Evolutionary conservation across 1,139 yeast species (phyloP).

Genomic region (Tardiomyces blankii): DNA sequence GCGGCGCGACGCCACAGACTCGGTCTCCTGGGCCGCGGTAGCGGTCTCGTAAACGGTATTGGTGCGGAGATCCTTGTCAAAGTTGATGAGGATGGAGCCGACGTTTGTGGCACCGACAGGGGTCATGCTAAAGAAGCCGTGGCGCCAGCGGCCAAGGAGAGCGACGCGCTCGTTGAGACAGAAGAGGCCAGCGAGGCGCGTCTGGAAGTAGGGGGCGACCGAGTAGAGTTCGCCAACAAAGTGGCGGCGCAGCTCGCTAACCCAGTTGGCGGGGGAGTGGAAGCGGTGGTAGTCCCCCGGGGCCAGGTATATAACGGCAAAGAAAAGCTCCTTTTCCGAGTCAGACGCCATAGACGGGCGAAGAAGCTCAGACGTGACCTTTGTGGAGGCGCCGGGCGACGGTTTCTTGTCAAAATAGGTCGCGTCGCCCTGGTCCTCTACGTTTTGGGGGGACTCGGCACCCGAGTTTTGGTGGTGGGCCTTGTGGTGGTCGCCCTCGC

Average conservation of each 20-base stretch:
- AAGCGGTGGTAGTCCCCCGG: conserved; percentile 98
- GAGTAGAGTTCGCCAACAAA: conserved; percentile 93
- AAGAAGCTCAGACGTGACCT: conserved; percentile 9
- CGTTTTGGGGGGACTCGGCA: not conserved
- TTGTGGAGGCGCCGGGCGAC: conserved; percentile 6
- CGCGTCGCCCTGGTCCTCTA: not conserved
- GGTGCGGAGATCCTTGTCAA: conserved; percentile 83
- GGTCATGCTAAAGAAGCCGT: conserved; percentile 97
- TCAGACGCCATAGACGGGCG: conserved; percentile 17
- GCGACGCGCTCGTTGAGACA: conserved; percentile 94
- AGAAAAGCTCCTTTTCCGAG: conserved; percentile 53
- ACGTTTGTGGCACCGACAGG: conserved; percentile 99
- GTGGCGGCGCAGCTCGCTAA: conserved; percentile 83
- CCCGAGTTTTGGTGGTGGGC: conserved; percentile 2
- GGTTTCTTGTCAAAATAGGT: not conserved
- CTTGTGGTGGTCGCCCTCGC: conserved; percentile 11
- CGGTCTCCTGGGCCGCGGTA: not conserved
- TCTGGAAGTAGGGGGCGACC: conserved; percentile 94
- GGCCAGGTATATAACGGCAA: conserved; percentile 87
- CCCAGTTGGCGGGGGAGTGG: conserved; percentile 97
- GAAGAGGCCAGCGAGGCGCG: conserved; percentile 74
- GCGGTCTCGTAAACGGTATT: conserved; percentile 49
- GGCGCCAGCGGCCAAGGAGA: conserved; percentile 87
- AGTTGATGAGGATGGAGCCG: conserved; percentile 85
- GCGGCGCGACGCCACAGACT: not conserved